These are phyloP conservation scores for Phanerodontia chrysosporium DNA, from an alignment of 768 basidiomycete genomes.

Conservation along the genomic window DNA sequence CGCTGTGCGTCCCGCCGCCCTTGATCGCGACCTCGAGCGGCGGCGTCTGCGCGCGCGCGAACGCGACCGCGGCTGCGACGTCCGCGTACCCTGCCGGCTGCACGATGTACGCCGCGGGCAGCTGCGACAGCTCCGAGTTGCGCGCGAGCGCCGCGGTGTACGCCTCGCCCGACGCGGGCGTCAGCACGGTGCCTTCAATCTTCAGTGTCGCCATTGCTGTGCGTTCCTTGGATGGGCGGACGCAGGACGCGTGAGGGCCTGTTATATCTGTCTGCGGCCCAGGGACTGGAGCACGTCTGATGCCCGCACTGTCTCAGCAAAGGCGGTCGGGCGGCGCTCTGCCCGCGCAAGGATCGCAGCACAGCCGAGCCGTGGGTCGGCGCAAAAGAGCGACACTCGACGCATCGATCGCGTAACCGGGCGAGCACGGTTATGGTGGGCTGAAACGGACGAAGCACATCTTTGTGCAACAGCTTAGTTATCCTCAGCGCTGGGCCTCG, in stretches of 20 bases:
- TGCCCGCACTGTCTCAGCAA: neutral
- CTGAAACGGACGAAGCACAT: too few species aligned
- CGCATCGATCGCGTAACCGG: too few species aligned
- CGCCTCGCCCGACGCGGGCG: constrained; percentile 11
- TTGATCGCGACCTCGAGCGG: constrained; percentile 34
- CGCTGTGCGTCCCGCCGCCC: constrained; percentile 44
- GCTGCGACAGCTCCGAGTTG: constrained; percentile 16
- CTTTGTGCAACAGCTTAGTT: too few species aligned
- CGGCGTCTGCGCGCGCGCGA: constrained; percentile 12
- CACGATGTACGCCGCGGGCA: constrained; percentile 14
- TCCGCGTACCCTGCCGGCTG: constrained; percentile 16
- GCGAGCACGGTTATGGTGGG: too few species aligned
- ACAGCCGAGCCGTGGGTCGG: too few species aligned
- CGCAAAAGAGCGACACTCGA: too few species aligned
- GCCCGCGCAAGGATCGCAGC: neutral
- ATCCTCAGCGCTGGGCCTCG: too few species aligned
- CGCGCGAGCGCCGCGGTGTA: constrained; percentile 17
- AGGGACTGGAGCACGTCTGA: neutral
- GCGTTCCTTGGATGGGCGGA: too few species aligned
- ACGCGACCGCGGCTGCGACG: constrained; percentile 14
- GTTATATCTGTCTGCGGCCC: neutral
- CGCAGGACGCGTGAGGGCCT: neutral
- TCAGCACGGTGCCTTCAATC: constrained; percentile 15
- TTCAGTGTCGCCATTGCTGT: constrained; percentile 10
- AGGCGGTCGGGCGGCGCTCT: neutral